Conservation (phyloP, 805 yeast genomes). For the Yarrowia hollandica region DNA sequence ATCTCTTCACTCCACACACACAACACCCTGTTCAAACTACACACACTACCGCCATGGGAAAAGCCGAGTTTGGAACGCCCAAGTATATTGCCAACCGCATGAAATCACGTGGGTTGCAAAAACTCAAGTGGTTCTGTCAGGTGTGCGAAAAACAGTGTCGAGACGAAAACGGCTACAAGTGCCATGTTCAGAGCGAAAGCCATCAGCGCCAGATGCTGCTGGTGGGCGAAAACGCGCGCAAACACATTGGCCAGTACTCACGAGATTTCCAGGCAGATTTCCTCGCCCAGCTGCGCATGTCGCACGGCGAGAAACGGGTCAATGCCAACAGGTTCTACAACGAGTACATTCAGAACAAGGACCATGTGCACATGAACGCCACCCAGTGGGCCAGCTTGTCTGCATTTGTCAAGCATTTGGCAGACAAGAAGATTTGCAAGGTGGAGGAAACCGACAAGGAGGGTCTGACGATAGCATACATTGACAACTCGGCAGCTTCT, state of each 20-base stretch:
- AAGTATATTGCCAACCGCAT: constrained; percentile 72
- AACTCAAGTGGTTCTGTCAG: constrained; percentile 83
- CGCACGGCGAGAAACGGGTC: constrained; percentile 79
- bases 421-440: constrained; percentile 54
- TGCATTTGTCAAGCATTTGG: constrained; percentile 63
- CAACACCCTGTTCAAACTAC: background rate
- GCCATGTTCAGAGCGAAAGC: constrained; percentile 80
- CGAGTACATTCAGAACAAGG: constrained; percentile 77
- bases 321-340: constrained; percentile 87
- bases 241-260: constrained; percentile 57
- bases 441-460: constrained; percentile 48
- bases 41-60: constrained; percentile 46
- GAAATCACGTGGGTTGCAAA: constrained; percentile 82
- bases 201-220: constrained; percentile 63
- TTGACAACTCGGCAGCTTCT: constrained; percentile 56
- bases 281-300: constrained; percentile 55
- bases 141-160: constrained; percentile 90
- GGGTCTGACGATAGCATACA: constrained; percentile 51
- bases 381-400: constrained; percentile 76
- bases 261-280: constrained; percentile 63
- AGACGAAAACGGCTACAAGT: constrained; percentile 92
- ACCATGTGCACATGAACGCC: constrained; percentile 88
- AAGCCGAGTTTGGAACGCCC: constrained; percentile 65
- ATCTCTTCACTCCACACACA: background rate
- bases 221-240: constrained; percentile 47